Base-by-base conservation (phyloP, 495 filamentous ascomycete genomes). In the Penicillium parvum region DNA sequence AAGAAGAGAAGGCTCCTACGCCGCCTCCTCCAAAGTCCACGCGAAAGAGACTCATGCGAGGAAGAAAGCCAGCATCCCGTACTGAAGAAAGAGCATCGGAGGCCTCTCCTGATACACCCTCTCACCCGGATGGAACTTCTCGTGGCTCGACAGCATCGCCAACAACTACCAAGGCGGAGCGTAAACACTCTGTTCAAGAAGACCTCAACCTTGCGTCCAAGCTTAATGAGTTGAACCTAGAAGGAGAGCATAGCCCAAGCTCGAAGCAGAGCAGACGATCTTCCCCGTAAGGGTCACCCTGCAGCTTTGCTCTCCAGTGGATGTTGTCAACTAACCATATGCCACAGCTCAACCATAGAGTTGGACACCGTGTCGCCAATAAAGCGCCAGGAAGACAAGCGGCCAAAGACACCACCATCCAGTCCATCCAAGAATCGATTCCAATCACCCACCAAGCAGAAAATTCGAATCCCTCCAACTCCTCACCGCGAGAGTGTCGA, bases 401-500 rank as follows among this genome's bases (percentile, higher is more conserved):
- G 35, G 21, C 55, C 50, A 45, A 53, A 52, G 53, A 75, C 67
- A 49, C 76, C 69, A 20, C 69, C 73, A 22, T 32, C 57, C 17
- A 77, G 66, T 37, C 74, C 76, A 20, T 57, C 64, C 0, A 75
- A 69, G 43, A 40, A 45, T 7, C 47, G 47, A 8, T 60, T 79
- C 8, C 58, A 57, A 11, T 82, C 80, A 2, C 80, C 81, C 4
- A 68, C 65, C 0, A 82, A 79, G 49, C 51, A 59, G n/a, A 68
- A 57, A 29, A 33, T 36, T 15, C 49, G 60, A 1, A 74, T 82
- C 21, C 78, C 78, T 22, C 65, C 71, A 2, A 73, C 74, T 3
- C 75, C 77, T 0, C 76, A 86, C 55, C 77, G 81, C 32, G 82
- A 82, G 30, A 84, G 74, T 38, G 74, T 80, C 18, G 88, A 92